Percentiles rank a stretch among this genome's conserved stretches.
Evolutionary conservation across 805 yeast species (phyloP).

Genomic region (Wickerhamomyces silvicola): DNA sequence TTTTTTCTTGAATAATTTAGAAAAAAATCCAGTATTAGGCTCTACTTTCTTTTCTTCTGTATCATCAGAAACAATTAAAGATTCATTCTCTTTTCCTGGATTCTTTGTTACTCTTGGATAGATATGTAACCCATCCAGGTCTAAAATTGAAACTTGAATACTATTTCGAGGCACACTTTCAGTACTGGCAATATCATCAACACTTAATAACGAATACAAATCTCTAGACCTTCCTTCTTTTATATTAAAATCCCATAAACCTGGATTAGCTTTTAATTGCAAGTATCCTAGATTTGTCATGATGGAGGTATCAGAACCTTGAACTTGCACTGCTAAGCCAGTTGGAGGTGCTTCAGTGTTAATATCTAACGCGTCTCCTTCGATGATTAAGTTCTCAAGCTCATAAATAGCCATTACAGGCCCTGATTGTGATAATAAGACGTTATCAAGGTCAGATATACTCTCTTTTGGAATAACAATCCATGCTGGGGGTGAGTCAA

Average conservation of each 20-base stretch:
- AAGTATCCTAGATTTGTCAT: slow-evolving; percentile 83
- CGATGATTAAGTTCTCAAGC: slow-evolving; percentile 52
- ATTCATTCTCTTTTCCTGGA: slow-evolving; percentile 29
- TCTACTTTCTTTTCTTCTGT: slow-evolving; percentile 5
- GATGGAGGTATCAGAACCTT: slow-evolving; percentile 50
- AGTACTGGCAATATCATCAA: slow-evolving; percentile 14
- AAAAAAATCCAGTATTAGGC: slow-evolving; percentile 9
- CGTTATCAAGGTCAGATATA: slow-evolving; percentile 57
- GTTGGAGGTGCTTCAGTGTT: slow-evolving; percentile 16
- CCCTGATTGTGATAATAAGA: slow-evolving; percentile 33
- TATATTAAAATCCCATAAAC: slow-evolving; percentile 51
- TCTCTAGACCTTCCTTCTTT: slow-evolving; percentile 36
- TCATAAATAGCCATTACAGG: slow-evolving; percentile 40
- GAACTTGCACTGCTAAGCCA: slow-evolving; percentile 18
- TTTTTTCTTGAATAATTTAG: slow-evolving; percentile 7
- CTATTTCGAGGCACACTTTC: slow-evolving; percentile 5
- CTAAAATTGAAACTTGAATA: slow-evolving; percentile 30
- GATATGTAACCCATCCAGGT: slow-evolving; percentile 39
- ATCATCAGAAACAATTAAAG: slow-evolving; percentile 10
- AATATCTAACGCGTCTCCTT: slow-evolving; percentile 58
- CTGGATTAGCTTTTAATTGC: slow-evolving; percentile 72
- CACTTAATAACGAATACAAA: slow-evolving; percentile 34
- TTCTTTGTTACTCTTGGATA: slow-evolving; percentile 40
- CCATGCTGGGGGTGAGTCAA: slow-evolving; percentile 67
- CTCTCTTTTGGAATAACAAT: slow-evolving; percentile 46